Evolutionary conservation across 202 grass and related monocot genomes (phyloP), one percentile per base, ranked within the genome.

Genomic region (Miscanthus sacchariflorus): DNA sequence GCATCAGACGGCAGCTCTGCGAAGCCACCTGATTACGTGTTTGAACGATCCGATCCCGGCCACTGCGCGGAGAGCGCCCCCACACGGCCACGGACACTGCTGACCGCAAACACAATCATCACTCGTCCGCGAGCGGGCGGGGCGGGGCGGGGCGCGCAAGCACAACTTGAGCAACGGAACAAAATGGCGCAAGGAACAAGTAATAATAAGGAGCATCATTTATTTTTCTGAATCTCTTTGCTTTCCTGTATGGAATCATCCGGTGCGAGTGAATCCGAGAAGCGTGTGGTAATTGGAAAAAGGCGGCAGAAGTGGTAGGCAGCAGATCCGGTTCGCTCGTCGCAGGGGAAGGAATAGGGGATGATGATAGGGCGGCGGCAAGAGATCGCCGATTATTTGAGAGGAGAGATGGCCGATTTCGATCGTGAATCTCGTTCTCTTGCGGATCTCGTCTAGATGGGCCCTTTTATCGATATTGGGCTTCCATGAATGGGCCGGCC

Each of bases 71-170:
- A 40, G 39, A 40, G 50, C 68, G 17, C 19, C 45, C 58, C 68
- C 72, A 83, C 84, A 46, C 28, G 28, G 28, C 28, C 28, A 30
- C 28, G 28, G 28, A 30, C 28, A 30, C 28, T 30, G 28, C 28
- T 30, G 28, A 30, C 68, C 75, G 40, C 76, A 46, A 61, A 56
- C 85, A 87, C 81, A 84, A 87, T 91, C 68, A 84, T 87, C 68
- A 12, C 74, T 5, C 59, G 35, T 56, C 81, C 39, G 15, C 38
- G 80, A 49, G 13, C 46, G 45, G 45, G 45, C 40, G 40, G 40
- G 40, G 7, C 40, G 7, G 35, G 44, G 59, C 67, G 44, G 28
- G 28, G 28, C 28, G 28, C 56, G n/a, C 19, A 48, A 7, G 38
- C 11, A 19, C 66, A 80, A 68, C 68, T 73, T 79, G 36, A 83